A percentile compares a stretch with the other conserved stretches of the same genome.
Conservation (phyloP, 768 basidiomycete species). For the Pulveroboletus sp. region DNA sequence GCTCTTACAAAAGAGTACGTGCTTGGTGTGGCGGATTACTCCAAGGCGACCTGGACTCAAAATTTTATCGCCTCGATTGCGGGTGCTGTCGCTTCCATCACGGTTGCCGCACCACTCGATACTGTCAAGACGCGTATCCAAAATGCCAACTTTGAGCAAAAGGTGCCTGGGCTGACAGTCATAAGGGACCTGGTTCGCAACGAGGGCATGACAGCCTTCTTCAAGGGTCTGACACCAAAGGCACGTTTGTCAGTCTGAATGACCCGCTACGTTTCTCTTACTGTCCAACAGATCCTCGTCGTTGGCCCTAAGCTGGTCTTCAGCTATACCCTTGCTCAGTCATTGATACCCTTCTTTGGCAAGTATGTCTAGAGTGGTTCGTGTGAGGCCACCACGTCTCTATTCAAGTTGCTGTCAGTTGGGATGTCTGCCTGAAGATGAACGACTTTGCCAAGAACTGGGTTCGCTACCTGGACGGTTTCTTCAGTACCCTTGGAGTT, state of each 20-base stretch:
- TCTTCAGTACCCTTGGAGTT: constrained; percentile 4
- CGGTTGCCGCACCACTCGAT: constrained; percentile 93
- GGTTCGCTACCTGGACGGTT: neutral
- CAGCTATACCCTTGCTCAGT: constrained; percentile 96
- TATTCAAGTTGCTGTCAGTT: neutral
- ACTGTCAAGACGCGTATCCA: constrained; percentile 97
- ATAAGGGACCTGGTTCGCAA: constrained; percentile 81
- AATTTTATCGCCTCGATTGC: constrained; percentile 95
- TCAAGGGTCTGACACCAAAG: constrained; percentile 98
- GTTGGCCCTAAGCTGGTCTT: constrained; percentile 98
- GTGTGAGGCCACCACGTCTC: neutral
- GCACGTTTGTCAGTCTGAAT: constrained; percentile 35
- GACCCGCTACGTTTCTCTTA: constrained; percentile 1
- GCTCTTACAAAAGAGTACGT: constrained; percentile 92
- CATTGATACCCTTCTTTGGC: constrained; percentile 87
- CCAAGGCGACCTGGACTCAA: constrained; percentile 92
- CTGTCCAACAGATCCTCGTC: constrained; percentile 67
- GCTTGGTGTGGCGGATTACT: constrained; percentile 85
- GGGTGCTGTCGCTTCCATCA: constrained; percentile 93
- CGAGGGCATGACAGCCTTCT: constrained; percentile 81
- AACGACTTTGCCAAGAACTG: neutral
- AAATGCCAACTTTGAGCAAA: constrained; percentile 93
- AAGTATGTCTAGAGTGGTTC: constrained; percentile 60
- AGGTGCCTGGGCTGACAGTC: constrained; percentile 74
- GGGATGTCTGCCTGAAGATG: constrained; percentile 1